Base-by-base conservation (phyloP, 2,329 filamentous ascomycete genomes). In the Colletotrichum sidae region DNA sequence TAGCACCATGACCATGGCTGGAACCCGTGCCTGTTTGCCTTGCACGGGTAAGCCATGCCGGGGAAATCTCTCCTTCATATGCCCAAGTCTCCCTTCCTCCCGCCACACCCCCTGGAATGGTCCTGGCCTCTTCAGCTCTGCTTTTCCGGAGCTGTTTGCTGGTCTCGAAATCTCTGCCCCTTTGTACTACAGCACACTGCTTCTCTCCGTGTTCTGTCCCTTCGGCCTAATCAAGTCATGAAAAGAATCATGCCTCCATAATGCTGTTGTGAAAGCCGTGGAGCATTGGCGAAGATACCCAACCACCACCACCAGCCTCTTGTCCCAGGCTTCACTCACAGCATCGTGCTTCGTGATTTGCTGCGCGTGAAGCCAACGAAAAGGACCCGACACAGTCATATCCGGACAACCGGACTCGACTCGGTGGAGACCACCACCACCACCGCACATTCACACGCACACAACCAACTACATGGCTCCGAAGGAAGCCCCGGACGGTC, bases 401-500 rank as follows among this genome's bases (percentile, higher is more conserved):
- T 13, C 52, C 58, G 63, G 63, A 63, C 46, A 57, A 45, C 33
- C 58, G 63, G 63, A 63, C 58, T 66, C 56, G 59, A 57, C 17
- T 49, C 63, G 34, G 63, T 63, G 58, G 59, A 53, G 46, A 57
- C 46, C n/a, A 33, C 34, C 33, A 17, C 17, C 38, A 58, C 51
- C 46, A 49, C 63, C 42, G 35, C 63, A 57, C 49, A 47, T 25
- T 25, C 25, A 25, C 25, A 25, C 25, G 25, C 25, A 5, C 25
- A 25, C 25, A 25, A 25, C 25, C 25, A 25, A 25, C 25, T 25
- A 25, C 25, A 25, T 25, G 25, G 25, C 25, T 5, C 25, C 25
- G 25, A 25, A 25, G 25, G 25, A 25, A 33, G n/a, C 53, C 10
- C 53, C 63, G 58, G 63, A 56, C 52, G 42, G 53, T 66, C 63